Evolutionary conservation across 2,329 filamentous ascomycete species (phyloP).

Genomic region (Paecilomyces dactylethromorphus): DNA sequence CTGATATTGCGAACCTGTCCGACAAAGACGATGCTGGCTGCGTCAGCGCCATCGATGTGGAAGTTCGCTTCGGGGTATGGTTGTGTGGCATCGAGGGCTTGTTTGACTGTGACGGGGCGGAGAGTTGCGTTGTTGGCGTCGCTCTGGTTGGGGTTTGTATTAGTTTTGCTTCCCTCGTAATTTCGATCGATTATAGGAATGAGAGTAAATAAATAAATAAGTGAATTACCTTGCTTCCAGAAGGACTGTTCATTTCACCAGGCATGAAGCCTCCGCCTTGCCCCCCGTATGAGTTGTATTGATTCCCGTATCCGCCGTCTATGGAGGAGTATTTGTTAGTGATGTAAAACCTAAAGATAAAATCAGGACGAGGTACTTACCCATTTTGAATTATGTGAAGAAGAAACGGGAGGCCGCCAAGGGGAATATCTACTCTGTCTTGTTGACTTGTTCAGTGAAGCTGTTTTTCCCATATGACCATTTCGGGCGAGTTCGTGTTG

Average conservation of each 20-base stretch:
- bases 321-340: not conserved
- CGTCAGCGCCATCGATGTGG: constrained; percentile 69
- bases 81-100: constrained; percentile 76
- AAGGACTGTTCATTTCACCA: constrained; percentile 44
- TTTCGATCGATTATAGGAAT: not conserved
- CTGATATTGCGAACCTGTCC: constrained; percentile 85
- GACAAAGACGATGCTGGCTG: constrained; percentile 75
- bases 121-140: constrained; percentile 77
- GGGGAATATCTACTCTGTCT: not conserved
- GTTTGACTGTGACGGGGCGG: constrained; percentile 91
- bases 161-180: not conserved
- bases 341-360: not conserved
- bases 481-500: constrained; percentile 30
- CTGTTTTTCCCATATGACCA: constrained; percentile 26
- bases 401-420: not conserved
- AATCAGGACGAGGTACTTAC: constrained; percentile 10
- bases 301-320: constrained; percentile 40
- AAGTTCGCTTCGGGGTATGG: constrained; percentile 70
- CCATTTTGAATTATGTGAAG: constrained; percentile 16
- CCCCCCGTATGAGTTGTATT: constrained; percentile 51
- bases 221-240: constrained; percentile 32
- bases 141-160: constrained; percentile 5
- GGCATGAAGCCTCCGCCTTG: constrained; percentile 57
- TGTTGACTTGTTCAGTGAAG: not conserved
- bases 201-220: not conserved